phyloP scores from a whole-genome alignment of 1,284 basidiomycete species.

The Cystobasidium slooffiae region DNA sequence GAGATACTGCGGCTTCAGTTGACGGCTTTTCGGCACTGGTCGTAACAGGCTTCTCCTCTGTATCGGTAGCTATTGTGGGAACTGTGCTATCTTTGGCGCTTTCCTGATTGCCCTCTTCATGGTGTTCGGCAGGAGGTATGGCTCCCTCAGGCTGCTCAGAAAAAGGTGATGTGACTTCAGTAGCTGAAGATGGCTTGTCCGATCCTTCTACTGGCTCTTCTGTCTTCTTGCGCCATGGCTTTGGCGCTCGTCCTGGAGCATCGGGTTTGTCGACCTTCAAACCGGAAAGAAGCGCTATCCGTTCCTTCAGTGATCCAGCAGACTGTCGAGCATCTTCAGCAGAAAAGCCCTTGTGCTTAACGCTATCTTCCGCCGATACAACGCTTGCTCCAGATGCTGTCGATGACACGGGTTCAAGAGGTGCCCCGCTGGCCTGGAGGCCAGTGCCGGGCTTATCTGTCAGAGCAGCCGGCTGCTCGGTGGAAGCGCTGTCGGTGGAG shows the following conservation, averaged over 20 bases:
- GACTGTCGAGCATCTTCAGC: constrained; percentile 81
- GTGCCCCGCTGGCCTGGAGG: constrained; percentile 17
- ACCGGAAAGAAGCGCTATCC: constrained; percentile 82
- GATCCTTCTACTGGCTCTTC: constrained; percentile 50
- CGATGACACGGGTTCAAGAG: constrained; percentile 25
- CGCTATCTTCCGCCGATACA: neutral
- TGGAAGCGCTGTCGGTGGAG: neutral
- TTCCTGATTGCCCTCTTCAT: too few relatives aligned
- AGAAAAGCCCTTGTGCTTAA: constrained; percentile 64
- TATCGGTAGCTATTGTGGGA: too few relatives aligned
- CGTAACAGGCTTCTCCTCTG: neutral
- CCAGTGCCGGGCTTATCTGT: neutral
- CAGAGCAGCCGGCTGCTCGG: neutral
- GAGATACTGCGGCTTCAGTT: constrained; percentile 43
- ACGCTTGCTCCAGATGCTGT: constrained; percentile 14
- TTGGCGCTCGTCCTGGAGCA: constrained; percentile 66
- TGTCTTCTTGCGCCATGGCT: constrained; percentile 63
- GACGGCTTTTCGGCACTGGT: constrained; percentile 44
- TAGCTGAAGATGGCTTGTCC: constrained; percentile 56
- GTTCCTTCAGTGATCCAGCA: constrained; percentile 76
- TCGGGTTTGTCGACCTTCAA: constrained; percentile 62
- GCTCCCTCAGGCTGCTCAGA: constrained; percentile 43
- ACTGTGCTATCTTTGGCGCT: too few relatives aligned
- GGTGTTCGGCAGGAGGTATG: neutral
- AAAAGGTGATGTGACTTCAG: constrained; percentile 48